These are phyloP conservation scores for Arabidopsis suecica DNA, from an alignment of 345 rosid genomes.

Conservation along the genomic window DNA sequence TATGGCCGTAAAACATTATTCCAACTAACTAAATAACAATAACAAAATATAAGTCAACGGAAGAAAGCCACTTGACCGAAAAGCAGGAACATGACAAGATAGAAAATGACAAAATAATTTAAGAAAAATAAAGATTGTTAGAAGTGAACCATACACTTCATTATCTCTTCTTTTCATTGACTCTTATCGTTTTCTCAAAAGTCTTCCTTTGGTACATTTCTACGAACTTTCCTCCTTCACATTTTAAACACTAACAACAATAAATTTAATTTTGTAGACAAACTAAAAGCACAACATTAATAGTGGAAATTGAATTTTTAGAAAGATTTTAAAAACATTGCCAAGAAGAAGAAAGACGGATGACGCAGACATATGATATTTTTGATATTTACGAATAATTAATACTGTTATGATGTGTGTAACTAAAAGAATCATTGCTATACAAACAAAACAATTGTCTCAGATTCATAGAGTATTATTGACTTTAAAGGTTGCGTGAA, in stretches of 20 bases:
- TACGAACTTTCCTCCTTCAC: constrained; percentile 28
- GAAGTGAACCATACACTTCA: constrained; percentile 37
- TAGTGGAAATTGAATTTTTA: neutral
- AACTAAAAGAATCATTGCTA: neutral
- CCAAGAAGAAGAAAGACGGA: neutral
- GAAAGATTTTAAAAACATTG: neutral
- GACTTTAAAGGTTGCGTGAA: neutral
- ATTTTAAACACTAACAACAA: neutral
- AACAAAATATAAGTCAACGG: constrained; percentile 34
- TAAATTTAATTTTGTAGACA: neutral
- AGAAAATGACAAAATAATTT: neutral
- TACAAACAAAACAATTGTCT: neutral
- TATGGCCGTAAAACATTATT: constrained; percentile 1
- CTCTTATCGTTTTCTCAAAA: constrained; percentile 18
- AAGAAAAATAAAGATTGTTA: neutral
- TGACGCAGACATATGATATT: neutral
- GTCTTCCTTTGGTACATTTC: constrained; percentile 31
- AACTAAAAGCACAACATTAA: neutral
- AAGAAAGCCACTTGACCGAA: constrained; percentile 41
- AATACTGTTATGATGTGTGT: neutral
- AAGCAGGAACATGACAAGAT: constrained; percentile 30
- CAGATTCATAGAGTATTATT: neutral
- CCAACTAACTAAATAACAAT: neutral
- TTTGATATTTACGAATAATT: neutral
- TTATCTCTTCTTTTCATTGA: constrained; percentile 34